Conservation (phyloP, 805 yeast genomes). For the Metschnikowia bowlesiae region DNA sequence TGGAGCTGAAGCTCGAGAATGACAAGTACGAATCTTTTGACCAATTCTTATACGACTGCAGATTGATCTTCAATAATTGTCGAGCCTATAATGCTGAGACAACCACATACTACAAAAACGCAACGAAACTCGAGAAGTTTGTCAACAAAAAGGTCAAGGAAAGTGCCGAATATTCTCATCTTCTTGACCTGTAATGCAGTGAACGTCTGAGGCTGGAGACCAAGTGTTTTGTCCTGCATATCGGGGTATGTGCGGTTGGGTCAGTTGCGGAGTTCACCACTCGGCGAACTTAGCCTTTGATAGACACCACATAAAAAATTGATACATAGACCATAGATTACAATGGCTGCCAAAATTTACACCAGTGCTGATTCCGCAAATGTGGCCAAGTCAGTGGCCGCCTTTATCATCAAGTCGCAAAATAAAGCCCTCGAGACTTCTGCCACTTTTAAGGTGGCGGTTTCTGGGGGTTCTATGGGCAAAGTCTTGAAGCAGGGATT, state of each 20-base stretch:
- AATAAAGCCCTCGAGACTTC: slow-evolving; percentile 48
- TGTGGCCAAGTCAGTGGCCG: slow-evolving; percentile 65
- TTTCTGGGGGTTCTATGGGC: slow-evolving; percentile 89
- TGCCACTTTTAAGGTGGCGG: slow-evolving; percentile 63
- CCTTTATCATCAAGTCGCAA: slow-evolving; percentile 58
- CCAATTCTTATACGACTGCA: slow-evolving; percentile 84
- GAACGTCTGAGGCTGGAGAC: neutral
- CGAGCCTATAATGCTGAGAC: slow-evolving; percentile 88
- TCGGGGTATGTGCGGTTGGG: neutral
- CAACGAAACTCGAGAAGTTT: slow-evolving; percentile 88
- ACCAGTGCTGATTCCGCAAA: slow-evolving; percentile 51
- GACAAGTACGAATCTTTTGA: slow-evolving; percentile 90
- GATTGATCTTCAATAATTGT: slow-evolving; percentile 84
- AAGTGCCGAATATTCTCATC: slow-evolving; percentile 84
- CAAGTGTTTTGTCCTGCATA: neutral
- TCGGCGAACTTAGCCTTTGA: neutral
- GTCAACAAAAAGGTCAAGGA: slow-evolving; percentile 79
- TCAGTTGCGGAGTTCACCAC: slow-evolving; percentile 2
- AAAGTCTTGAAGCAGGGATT: slow-evolving; percentile 66
- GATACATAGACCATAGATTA: neutral
- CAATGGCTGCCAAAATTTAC: slow-evolving; percentile 26
- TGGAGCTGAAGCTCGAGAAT: slow-evolving; percentile 89
- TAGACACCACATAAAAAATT: neutral
- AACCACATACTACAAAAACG: slow-evolving; percentile 93
- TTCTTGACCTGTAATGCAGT: slow-evolving; percentile 44